Evolutionary conservation across 345 rosid genomes (phyloP).

Genomic region (Erysimum cheiranthoides): DNA sequence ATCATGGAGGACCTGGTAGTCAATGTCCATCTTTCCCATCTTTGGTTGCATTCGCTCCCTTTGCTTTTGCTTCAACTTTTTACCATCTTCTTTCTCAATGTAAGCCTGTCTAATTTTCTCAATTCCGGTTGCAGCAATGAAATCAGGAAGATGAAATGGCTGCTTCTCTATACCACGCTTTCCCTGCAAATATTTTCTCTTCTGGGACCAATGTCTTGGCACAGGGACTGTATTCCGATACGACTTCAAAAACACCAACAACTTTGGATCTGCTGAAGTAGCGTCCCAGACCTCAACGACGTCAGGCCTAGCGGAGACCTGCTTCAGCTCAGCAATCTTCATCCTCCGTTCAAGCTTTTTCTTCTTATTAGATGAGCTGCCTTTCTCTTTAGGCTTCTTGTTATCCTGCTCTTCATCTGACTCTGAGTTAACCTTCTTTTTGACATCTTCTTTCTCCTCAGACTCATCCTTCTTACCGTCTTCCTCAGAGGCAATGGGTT

Average conservation of each 20-base stretch:
- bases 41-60: too few species aligned
- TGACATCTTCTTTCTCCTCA: constrained; percentile 58
- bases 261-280: constrained; percentile 88
- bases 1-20: constrained; percentile 77
- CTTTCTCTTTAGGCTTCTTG: constrained; percentile 72
- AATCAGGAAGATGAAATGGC: too few species aligned
- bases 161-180: too few species aligned
- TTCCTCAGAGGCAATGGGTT: constrained; percentile 59
- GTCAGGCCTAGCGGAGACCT: neutral
- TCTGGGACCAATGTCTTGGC: constrained; percentile 98
- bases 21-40: too few species aligned
- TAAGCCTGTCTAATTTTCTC: too few species aligned
- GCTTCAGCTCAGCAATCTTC: neutral
- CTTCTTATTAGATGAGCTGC: constrained; percentile 80
- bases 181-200: constrained; percentile 78
- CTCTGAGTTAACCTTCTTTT: constrained; percentile 71
- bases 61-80: too few species aligned
- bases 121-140: too few species aligned
- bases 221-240: constrained; percentile 95
- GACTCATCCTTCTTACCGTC: constrained; percentile 61
- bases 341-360: constrained; percentile 39
- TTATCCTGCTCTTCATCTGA: constrained; percentile 81
- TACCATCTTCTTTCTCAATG: too few species aligned
- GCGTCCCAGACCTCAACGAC: constrained; percentile 78
- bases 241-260: constrained; percentile 87